Conservation (phyloP, 225 moss, liverwort and hornwort species). For the Marchantia polymorpha region DNA sequence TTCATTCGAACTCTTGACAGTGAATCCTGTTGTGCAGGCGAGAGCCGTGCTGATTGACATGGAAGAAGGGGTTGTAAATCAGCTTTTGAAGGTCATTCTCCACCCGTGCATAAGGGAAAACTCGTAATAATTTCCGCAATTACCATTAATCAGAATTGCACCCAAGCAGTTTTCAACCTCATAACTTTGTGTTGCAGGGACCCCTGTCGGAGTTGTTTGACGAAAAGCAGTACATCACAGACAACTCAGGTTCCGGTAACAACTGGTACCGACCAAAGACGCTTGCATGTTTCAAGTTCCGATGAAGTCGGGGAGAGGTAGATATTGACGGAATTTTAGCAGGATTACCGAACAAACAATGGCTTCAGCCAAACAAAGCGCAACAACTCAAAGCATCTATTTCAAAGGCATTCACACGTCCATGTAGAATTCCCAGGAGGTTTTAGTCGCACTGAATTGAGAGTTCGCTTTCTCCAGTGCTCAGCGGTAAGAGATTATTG, state of each 20-base stretch:
- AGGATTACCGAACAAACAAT: not conserved
- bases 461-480: too few relatives aligned
- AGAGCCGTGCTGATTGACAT: slow-evolving; percentile 86
- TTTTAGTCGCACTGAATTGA: too few relatives aligned
- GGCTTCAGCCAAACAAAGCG: not conserved
- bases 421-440: too few relatives aligned
- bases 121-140: not conserved
- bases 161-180: not conserved
- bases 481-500: too few relatives aligned
- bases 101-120: not conserved
- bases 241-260: slow-evolving; percentile 82
- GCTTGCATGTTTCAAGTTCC: not conserved
- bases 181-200: slow-evolving; percentile 45
- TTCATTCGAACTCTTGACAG: not conserved
- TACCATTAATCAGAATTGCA: too few relatives aligned
- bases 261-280: slow-evolving; percentile 56
- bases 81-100: slow-evolving; percentile 57
- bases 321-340: not conserved
- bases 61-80: slow-evolving; percentile 92
- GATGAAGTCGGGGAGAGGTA: not conserved
- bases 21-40: slow-evolving; percentile 50
- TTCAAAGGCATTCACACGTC: too few relatives aligned
- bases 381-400: too few relatives aligned
- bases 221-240: slow-evolving; percentile 67
- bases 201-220: slow-evolving; percentile 71